phyloP scores from a whole-genome alignment of 1,139 yeast species.

The Sugiyamaella novakii region DNA sequence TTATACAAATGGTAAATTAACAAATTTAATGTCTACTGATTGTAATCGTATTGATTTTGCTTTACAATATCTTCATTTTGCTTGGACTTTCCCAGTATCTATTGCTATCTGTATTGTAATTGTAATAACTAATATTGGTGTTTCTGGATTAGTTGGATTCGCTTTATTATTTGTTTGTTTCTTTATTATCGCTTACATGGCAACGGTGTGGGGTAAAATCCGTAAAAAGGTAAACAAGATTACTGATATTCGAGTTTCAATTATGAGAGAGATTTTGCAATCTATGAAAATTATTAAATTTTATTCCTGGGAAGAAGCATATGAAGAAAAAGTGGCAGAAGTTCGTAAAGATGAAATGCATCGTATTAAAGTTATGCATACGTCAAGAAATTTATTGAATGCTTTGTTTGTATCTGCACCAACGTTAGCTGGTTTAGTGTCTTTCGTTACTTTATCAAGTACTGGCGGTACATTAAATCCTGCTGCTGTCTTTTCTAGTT shows the following conservation, averaged over 20 bases:
- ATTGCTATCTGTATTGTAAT: constrained; percentile 63
- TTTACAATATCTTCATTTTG: constrained; percentile 65
- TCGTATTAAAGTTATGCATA: constrained; percentile 38
- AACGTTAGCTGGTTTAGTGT: constrained; percentile 65
- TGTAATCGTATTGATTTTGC: constrained; percentile 80
- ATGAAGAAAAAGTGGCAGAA: constrained; percentile 49
- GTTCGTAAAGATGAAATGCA: constrained; percentile 51
- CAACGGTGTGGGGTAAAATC: constrained; percentile 47
- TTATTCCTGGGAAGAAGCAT: constrained; percentile 77
- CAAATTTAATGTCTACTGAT: constrained; percentile 77
- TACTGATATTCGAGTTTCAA: constrained; percentile 62
- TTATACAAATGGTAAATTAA: constrained; percentile 67
- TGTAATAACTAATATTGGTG: constrained; percentile 70
- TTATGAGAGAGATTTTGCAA: constrained; percentile 64
- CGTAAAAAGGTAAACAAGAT: constrained; percentile 50
- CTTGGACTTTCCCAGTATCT: constrained; percentile 67
- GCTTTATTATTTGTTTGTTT: constrained; percentile 47
- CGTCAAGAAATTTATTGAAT: constrained; percentile 56
- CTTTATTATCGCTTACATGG: constrained; percentile 36
- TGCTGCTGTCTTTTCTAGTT: constrained; percentile 76
- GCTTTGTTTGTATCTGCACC: constrained; percentile 65
- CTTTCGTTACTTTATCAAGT: constrained; percentile 70
- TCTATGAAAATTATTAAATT: constrained; percentile 70
- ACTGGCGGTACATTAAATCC: constrained; percentile 58
- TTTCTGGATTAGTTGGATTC: constrained; percentile 66